These are phyloP conservation scores for Pseudogymnoascus sp. DNA, from an alignment of 2,329 filamentous ascomycete species.

Conservation along the genomic window DNA sequence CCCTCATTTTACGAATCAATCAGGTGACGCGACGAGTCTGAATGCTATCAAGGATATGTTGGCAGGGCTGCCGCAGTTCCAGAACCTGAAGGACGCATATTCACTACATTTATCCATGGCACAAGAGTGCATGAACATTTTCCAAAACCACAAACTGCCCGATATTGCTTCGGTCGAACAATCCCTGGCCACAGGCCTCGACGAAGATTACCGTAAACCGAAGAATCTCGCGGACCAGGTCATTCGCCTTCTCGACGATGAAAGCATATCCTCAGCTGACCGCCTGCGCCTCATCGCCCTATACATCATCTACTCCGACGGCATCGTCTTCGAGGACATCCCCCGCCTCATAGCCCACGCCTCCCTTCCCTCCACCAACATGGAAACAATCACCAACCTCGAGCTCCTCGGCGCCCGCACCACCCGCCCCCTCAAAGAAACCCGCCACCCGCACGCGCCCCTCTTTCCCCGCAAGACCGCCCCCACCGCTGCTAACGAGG, in stretches of 20 bases:
- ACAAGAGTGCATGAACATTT: constrained; percentile 92
- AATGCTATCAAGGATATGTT: constrained; percentile 97
- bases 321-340: constrained; percentile 77
- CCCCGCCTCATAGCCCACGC: constrained; percentile 79
- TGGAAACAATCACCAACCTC: constrained; percentile 68
- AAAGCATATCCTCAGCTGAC: constrained; percentile 63
- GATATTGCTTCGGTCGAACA: constrained; percentile 88
- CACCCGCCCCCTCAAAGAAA: constrained; percentile 69
- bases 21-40: constrained; percentile 65
- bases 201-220: constrained; percentile 86
- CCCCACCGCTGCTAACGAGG: constrained; percentile 55
- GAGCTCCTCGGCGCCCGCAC: constrained; percentile 74
- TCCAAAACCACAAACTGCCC: constrained; percentile 74
- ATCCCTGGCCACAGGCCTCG: constrained; percentile 81
- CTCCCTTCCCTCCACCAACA: constrained; percentile 66
- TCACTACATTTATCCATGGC: constrained; percentile 94
- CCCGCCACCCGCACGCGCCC: constrained; percentile 56
- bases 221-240: constrained; percentile 84
- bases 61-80: constrained; percentile 87
- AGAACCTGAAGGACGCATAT: constrained; percentile 92
- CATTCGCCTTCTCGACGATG: constrained; percentile 81
- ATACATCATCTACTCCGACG: constrained; percentile 80
- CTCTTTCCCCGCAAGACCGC: constrained; percentile 66
- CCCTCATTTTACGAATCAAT: constrained; percentile 78
- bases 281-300: constrained; percentile 78